phyloP scores from a whole-genome alignment of 179 eudicot species.

The Spinacia oleracea region DNA sequence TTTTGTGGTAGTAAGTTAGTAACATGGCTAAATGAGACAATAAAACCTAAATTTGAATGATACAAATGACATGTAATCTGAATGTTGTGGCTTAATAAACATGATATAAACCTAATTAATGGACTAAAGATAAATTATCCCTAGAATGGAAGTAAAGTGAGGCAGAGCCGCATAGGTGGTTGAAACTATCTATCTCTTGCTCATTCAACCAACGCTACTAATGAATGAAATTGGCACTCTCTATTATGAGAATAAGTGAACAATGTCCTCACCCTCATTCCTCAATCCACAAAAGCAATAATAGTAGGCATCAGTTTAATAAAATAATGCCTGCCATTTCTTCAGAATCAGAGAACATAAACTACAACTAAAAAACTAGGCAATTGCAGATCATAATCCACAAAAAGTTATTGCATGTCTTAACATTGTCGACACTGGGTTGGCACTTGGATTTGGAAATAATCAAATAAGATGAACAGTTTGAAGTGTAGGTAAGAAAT shows the following conservation, averaged over 20 bases:
- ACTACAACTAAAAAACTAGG: background rate
- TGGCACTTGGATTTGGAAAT: too few species aligned
- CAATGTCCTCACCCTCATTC: too few species aligned
- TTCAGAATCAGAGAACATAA: background rate
- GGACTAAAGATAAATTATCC: constrained; percentile 2
- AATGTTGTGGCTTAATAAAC: background rate
- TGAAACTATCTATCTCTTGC: background rate
- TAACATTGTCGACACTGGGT: too few species aligned
- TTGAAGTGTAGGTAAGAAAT: background rate
- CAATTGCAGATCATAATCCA: background rate
- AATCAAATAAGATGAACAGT: background rate
- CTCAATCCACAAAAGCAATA: background rate
- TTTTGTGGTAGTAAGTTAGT: background rate
- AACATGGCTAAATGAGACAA: background rate
- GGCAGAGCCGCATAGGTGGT: background rate
- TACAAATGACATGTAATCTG: background rate
- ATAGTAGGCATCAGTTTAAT: background rate
- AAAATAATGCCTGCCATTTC: background rate
- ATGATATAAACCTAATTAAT: background rate
- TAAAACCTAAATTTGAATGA: background rate
- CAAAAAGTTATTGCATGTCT: background rate
- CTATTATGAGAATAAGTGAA: too few species aligned
- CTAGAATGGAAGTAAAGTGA: background rate
- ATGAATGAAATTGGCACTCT: background rate
- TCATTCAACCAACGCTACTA: background rate